phyloP scores from a whole-genome alignment of 2,329 filamentous ascomycete species.

The Arthrinium puccinioides region DNA sequence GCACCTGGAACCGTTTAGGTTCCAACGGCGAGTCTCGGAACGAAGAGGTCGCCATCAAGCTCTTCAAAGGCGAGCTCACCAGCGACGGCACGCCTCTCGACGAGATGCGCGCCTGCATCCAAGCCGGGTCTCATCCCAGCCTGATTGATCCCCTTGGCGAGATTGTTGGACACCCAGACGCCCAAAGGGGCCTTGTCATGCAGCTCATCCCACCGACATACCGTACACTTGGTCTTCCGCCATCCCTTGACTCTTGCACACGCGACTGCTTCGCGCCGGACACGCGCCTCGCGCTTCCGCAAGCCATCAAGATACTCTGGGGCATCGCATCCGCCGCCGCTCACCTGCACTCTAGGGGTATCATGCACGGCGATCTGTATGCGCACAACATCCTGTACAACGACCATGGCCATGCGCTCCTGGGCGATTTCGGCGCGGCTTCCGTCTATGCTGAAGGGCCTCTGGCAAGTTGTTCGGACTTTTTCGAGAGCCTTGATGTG shows the following conservation, averaged over 20 bases:
- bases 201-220: conserved; percentile 37
- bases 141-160: conserved; percentile 37
- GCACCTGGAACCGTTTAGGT: conserved; percentile 24
- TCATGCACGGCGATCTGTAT: conserved; percentile 39
- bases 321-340: conserved; percentile 33
- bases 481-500: conserved; percentile 34
- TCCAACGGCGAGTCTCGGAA: conserved; percentile 12
- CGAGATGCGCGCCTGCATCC: conserved; percentile 39
- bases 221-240: conserved; percentile 33
- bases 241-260: conserved; percentile 37
- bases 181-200: conserved; percentile 32
- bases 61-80: conserved; percentile 39
- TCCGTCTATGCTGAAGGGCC: conserved; percentile 29
- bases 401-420: conserved; percentile 31
- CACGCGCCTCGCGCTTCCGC: conserved; percentile 18
- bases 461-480: conserved; percentile 11
- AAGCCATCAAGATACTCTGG: conserved; percentile 27
- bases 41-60: conserved; percentile 37
- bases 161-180: conserved; percentile 30
- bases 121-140: conserved; percentile 36
- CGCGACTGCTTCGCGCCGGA: conserved; percentile 31
- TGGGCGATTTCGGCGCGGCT: conserved; percentile 41
- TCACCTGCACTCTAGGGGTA: conserved; percentile 35
- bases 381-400: conserved; percentile 39
- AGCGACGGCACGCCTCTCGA: conserved; percentile 40